Base-by-base conservation (phyloP, 805 yeast species). In the Starmerella bombicola region DNA sequence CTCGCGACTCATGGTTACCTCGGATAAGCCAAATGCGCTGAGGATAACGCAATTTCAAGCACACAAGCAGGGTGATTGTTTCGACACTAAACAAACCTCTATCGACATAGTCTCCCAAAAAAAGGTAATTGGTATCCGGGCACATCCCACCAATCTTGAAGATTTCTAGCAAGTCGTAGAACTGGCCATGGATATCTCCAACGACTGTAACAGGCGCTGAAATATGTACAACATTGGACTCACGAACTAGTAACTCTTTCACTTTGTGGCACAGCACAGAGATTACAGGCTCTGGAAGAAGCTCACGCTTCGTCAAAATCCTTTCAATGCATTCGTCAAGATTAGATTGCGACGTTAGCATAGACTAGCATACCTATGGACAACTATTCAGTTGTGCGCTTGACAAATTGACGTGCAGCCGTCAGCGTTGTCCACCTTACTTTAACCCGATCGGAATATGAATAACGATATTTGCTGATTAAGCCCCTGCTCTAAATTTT, bases 161-260 rank as follows among this genome's bases (percentile, higher is more conserved):
- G 25, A 91, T 84, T 59, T 91, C 98, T 23, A 91, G 61, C 40
- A 91, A 65, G 58, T 91, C 98, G 58, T 86, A 93, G 56, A 82
- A 91, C 61, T 91, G 98, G 7, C 97, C 98, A 55, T 91, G 98
- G 34, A 91, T 88, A 57, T 91, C 98, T 1, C 98, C 98, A 4
- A 91, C 96, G 6, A 91, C 83, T 0, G 97, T 84, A 9, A 91
- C 83, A 1, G 98, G 98, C 2, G 93, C 73, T 26, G 67, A 66
- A 6, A 91, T 67, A 33, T 83, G 80, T 37, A 88, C 83, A 28
- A 91, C 93, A 56, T 91, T 91, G 45, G 93, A 79, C 50, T 83
- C 94, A 30, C 68, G 64, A 16, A 86, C 68, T 37, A 91, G 67
- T 45, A 80, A 73, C 42, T 85, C 91, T 60, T 86, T 91, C 50